Base-by-base conservation (phyloP, 768 basidiomycete species). In the Russula sp. region DNA sequence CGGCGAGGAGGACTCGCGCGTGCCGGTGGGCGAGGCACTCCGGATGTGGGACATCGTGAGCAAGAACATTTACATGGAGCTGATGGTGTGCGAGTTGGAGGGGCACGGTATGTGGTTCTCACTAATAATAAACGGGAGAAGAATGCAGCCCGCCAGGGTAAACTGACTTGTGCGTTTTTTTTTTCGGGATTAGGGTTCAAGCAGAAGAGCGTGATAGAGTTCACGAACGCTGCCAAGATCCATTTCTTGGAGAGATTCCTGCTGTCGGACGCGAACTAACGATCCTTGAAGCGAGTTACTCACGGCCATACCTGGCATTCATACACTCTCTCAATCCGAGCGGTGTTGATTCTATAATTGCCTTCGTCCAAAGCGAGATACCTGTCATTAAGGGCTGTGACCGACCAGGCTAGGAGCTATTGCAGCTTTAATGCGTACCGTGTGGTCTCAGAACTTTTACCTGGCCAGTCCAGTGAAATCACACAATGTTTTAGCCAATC, bases 141-240 rank as follows among this genome's bases (percentile, higher is more conserved):
- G 18, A 13, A 20, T 18, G 4, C 10, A 11, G 5, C 22, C 20
- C 39, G 20, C 2, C 27, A 14, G 54, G 39, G 40, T 8, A 44
- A 27, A 22, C 39, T 55, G 54, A 42, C 27, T 27, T 32, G 50
- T 32, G 13, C 31, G 16, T 18, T 20, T 39, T 53, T 35, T n/a
- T 5, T n/a, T 58, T 18, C 2, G 45, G 47, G 7, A 10, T 22
- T 57, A 76, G 77, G 77, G 7, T 79, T 79, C 70, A 75, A 66
- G 65, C 77, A 78, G 65, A 78, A 76, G 72, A 76, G 73, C 39
- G 75, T 78, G 27, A 76, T 79, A 32, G 77, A 78, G 61, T 79
- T 73, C 47, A 73, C 74, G 49, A 76, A 78, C 37, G 78, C 75
- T 2, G 73, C 76, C 14, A 76, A 75, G 49, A 69, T 77, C 37